Conservation (phyloP, 371 early-diverging fungal genomes). For the Rhizopus arrhizus region DNA sequence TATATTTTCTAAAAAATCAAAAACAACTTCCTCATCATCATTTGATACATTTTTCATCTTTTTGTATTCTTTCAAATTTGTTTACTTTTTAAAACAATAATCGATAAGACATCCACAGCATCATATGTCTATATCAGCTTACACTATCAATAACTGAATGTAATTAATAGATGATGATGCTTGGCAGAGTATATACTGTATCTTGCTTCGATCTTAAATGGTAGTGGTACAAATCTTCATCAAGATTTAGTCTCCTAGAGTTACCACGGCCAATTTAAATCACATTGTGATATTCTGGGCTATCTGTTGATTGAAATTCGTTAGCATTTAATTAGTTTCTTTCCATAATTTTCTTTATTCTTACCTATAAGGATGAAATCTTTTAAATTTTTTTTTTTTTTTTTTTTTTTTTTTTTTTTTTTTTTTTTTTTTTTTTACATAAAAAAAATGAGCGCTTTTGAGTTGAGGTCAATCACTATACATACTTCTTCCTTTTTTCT, state of each 20-base stretch:
- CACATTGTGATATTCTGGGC: conserved; percentile 1
- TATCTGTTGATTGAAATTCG: conserved; percentile 2
- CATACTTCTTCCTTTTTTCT: too few species aligned
- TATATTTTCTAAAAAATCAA: conserved; percentile 1
- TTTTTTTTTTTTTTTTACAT: too few species aligned
- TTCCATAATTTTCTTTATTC: too few species aligned
- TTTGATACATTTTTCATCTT: conserved; percentile 4
- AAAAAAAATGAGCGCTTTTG: too few species aligned
- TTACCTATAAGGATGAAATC: too few species aligned
- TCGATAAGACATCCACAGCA: neutral
- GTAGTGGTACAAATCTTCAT: neutral
- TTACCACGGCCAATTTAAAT: neutral
- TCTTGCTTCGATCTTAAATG: neutral
- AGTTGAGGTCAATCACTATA: too few species aligned
- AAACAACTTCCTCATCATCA: neutral
- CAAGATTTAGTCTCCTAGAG: neutral
- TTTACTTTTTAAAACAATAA: neutral
- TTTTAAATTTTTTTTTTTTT: too few species aligned
- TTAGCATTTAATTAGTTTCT: neutral
- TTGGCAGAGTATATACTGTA: neutral
- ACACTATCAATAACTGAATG: conserved; percentile 6
- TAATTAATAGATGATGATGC: neutral
- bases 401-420: too few species aligned
- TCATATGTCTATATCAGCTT: conserved; percentile 1
- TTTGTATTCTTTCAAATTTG: neutral